These are phyloP conservation scores for Boletus rubroflammeus DNA, from an alignment of 768 basidiomycete species.

Conservation along the genomic window DNA sequence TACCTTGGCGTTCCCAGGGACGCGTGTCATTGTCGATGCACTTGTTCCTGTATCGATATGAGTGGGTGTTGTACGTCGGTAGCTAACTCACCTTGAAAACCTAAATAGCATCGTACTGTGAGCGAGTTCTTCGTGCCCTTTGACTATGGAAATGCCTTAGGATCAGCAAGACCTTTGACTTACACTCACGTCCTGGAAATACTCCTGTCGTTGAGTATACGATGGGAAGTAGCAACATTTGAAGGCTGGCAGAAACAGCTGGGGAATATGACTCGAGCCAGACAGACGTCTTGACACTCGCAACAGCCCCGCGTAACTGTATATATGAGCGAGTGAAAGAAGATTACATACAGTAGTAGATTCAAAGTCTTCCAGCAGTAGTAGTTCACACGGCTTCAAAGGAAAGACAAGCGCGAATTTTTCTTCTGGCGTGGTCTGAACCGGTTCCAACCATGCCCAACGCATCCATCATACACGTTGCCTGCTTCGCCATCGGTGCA, in stretches of 20 bases:
- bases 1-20: constrained; percentile 69
- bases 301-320: no score
- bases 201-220: no score
- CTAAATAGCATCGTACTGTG: constrained; percentile 19
- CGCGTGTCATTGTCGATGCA: constrained; percentile 79
- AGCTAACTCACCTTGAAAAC: constrained; percentile 40
- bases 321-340: no score
- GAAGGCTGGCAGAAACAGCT: no score
- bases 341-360: no score
- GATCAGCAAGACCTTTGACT: background rate
- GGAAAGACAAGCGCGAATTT: background rate
- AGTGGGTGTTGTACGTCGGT: background rate
- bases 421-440: background rate
- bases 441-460: constrained; percentile 37
- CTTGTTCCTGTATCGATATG: constrained; percentile 41
- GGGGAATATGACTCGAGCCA: no score
- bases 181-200: constrained; percentile 50
- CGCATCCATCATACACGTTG: constrained; percentile 53
- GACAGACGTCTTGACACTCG: no score
- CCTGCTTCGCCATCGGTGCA: constrained; percentile 81
- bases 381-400: background rate
- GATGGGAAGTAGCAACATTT: no score
- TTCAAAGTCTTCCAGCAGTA: no score
- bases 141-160: background rate
- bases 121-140: background rate